A percentile compares a stretch with the other conserved stretches of the same genome.
These are phyloP conservation scores for Akanthomyces muscarius DNA, from an alignment of 2,329 filamentous ascomycete genomes.

Conservation along the genomic window DNA sequence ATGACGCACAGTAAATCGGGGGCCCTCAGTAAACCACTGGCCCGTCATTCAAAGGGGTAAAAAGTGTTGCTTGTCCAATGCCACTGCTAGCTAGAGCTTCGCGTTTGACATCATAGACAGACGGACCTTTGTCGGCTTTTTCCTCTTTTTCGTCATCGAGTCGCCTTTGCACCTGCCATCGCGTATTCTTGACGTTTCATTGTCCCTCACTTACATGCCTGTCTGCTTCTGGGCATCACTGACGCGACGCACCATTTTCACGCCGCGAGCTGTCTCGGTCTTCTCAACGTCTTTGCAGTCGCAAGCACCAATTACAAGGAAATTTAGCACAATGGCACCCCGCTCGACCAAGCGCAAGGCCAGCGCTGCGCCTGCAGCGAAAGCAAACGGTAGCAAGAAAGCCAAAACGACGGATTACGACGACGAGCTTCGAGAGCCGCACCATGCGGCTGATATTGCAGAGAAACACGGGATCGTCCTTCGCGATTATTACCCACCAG, in stretches of 20 bases:
- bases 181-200: background rate
- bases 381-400: slow-evolving; percentile 30
- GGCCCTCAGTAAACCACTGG: background rate
- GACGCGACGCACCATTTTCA: background rate
- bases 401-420: slow-evolving; percentile 29
- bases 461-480: slow-evolving; percentile 60
- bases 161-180: background rate
- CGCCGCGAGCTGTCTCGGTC: background rate
- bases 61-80: background rate
- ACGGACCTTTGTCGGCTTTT: background rate
- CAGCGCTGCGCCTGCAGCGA: slow-evolving; percentile 22
- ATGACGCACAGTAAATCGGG: slow-evolving; percentile 17
- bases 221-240: background rate
- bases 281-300: background rate
- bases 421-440: slow-evolving; percentile 40
- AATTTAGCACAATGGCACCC: slow-evolving; percentile 25
- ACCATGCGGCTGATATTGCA: slow-evolving; percentile 42
- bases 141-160: background rate
- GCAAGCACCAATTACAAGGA: background rate
- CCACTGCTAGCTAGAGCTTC: background rate
- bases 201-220: slow-evolving; percentile 5
- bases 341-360: slow-evolving; percentile 27
- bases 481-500: slow-evolving; percentile 74
- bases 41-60: background rate
- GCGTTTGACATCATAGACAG: background rate